Evolutionary conservation across 1,284 basidiomycete genomes (phyloP).

Genomic region (Fistulinella cinereoalba): DNA sequence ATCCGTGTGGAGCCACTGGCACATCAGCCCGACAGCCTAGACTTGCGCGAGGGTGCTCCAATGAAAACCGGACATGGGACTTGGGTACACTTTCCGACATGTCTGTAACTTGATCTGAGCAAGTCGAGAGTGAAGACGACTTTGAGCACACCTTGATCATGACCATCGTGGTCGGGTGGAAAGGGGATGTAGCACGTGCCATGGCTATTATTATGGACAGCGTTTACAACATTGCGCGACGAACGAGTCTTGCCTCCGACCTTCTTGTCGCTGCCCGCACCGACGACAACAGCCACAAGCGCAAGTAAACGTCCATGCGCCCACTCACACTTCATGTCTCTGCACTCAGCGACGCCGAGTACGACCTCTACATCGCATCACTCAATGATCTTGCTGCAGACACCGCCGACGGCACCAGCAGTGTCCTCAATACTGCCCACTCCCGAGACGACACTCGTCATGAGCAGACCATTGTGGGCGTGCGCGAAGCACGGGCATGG

Average conservation of each 20-base stretch:
- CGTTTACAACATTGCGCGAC: no score
- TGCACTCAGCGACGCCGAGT: constrained; percentile 70
- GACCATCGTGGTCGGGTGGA: no score
- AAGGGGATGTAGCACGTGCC: not conserved
- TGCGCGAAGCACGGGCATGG: constrained; percentile 72
- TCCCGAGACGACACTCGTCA: constrained; percentile 46
- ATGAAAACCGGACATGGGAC: no score
- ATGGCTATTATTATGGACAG: not conserved
- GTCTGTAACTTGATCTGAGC: constrained; percentile 3
- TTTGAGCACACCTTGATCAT: no score
- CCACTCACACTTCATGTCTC: constrained; percentile 66
- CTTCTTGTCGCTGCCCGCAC: not conserved
- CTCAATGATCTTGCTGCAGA: constrained; percentile 48
- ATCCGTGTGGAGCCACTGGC: no score
- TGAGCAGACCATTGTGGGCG: constrained; percentile 49
- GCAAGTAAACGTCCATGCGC: constrained; percentile 37
- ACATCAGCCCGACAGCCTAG: no score
- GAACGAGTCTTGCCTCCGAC: not conserved
- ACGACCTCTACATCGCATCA: constrained; percentile 58
- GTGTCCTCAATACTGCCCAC: constrained; percentile 7
- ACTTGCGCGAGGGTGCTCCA: constrained; percentile 2
- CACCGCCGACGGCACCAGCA: constrained; percentile 34
- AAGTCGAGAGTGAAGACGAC: no score
- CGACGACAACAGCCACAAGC: constrained; percentile 2
- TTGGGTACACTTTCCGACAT: no score